phyloP scores from a whole-genome alignment of 495 filamentous ascomycete genomes.

The Haplographium delicatum region DNA sequence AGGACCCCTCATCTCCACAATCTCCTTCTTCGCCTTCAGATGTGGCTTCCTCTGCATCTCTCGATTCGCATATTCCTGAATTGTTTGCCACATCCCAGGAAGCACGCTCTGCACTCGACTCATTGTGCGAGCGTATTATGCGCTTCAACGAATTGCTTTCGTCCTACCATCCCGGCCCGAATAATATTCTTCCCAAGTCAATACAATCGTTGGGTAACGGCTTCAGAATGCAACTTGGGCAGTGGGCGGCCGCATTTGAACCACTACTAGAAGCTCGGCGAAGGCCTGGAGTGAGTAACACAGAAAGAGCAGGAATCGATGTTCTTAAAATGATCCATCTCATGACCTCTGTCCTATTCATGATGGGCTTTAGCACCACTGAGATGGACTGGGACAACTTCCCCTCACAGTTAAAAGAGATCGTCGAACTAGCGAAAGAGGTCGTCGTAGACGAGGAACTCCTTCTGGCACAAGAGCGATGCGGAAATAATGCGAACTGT shows the following conservation, averaged over 20 bases:
- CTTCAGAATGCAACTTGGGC: conserved; percentile 35
- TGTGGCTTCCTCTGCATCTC: conserved; percentile 35
- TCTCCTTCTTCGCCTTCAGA: conserved; percentile 37
- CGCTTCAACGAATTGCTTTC: conserved; percentile 49
- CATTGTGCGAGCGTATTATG: conserved; percentile 44
- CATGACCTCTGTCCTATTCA: conserved; percentile 46
- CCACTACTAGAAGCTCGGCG: conserved; percentile 43
- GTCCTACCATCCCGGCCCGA: conserved; percentile 34
- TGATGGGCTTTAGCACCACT: conserved; percentile 40
- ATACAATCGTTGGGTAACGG: conserved; percentile 37
- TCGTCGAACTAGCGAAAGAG: conserved; percentile 25
- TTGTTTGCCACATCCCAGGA: conserved; percentile 41
- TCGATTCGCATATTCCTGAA: conserved; percentile 38
- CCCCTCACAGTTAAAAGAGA: conserved; percentile 16
- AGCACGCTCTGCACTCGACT: conserved; percentile 44
- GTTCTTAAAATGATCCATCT: conserved; percentile 51
- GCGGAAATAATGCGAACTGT: conserved; percentile 13
- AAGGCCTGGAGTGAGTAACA: conserved; percentile 40
- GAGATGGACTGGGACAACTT: conserved; percentile 26
- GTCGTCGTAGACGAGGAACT: conserved; percentile 25
- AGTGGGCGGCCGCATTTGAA: conserved; percentile 47
- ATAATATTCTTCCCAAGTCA: conserved; percentile 43
- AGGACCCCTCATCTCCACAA: conserved; percentile 24
- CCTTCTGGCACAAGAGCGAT: conserved; percentile 17
- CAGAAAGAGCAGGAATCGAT: conserved; percentile 48